Evolutionary conservation across 331 rosid genomes (phyloP).

Genomic region (Saraca asoca): DNA sequence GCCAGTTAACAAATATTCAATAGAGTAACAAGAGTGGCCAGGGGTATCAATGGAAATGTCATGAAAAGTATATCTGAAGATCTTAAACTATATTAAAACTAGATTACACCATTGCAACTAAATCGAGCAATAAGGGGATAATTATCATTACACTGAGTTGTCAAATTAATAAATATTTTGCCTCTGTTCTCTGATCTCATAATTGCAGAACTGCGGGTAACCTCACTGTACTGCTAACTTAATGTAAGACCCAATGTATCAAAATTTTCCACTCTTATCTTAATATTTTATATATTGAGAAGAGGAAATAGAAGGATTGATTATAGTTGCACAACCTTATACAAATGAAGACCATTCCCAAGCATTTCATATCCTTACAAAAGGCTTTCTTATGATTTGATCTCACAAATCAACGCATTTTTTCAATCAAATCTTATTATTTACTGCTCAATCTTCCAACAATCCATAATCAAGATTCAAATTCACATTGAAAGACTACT

Average conservation of each 20-base stretch:
- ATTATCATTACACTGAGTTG: not conserved
- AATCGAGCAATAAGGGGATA: not conserved
- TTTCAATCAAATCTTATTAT: not conserved
- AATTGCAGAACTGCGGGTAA: not conserved
- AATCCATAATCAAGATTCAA: conserved; percentile 9
- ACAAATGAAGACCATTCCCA: not conserved
- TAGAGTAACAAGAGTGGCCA: not conserved
- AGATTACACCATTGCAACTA: not conserved
- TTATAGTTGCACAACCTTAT: conserved; percentile 3
- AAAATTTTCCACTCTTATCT: not conserved
- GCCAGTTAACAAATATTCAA: not conserved
- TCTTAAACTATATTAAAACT: conserved; percentile 1
- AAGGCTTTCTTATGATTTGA: not conserved
- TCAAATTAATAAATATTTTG: not conserved
- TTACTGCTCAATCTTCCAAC: not conserved
- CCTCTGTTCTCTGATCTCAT: conserved; percentile 13
- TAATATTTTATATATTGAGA: too few relatives aligned
- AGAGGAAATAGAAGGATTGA: too few relatives aligned
- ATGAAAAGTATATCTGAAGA: conserved; percentile 6
- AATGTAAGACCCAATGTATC: not conserved
- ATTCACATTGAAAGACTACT: not conserved
- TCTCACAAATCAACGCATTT: not conserved
- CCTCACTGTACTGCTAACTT: too few relatives aligned
- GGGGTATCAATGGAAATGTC: not conserved
- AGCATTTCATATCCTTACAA: not conserved